phyloP scores from a whole-genome alignment of 257 asterid species.

The Mentha longifolia region DNA sequence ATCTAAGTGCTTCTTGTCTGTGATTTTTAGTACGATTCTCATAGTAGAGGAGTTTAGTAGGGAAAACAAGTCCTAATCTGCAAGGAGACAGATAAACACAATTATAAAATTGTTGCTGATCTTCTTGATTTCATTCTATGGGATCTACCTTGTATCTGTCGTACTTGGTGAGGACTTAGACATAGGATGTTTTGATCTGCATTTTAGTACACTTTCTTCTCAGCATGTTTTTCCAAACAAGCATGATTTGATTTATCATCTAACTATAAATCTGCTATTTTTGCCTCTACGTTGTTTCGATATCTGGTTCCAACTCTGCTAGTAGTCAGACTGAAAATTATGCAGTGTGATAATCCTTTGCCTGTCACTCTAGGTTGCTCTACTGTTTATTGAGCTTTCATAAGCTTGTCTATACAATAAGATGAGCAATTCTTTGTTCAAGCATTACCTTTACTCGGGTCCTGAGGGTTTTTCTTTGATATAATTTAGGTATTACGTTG shows the following conservation, averaged over 20 bases:
- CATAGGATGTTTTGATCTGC: background rate
- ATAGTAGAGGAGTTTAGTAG: background rate
- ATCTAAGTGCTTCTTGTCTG: background rate
- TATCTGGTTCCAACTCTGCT: too few species aligned
- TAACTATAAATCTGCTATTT: background rate
- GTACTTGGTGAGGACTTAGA: background rate
- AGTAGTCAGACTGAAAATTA: background rate
- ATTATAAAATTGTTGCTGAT: background rate
- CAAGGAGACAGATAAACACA: background rate
- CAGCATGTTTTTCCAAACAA: slow-evolving; percentile 3
- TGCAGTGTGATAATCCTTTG: slow-evolving; percentile 8
- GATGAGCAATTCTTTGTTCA: slow-evolving; percentile 9
- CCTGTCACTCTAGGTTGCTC: background rate
- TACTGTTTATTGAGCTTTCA: background rate
- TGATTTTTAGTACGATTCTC: background rate
- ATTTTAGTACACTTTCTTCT: background rate
- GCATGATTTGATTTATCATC: slow-evolving; percentile 1
- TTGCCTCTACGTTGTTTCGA: too few species aligned
- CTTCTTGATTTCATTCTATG: background rate
- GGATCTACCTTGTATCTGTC: background rate
- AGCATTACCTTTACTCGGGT: slow-evolving; percentile 5
- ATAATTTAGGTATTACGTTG: slow-evolving; percentile 64
- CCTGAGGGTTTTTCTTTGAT: slow-evolving; percentile 13
- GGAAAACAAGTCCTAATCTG: slow-evolving; percentile 7
- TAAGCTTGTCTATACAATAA: slow-evolving; percentile 1